A percentile compares a stretch with the other conserved stretches of the same genome.
phyloP scores from a whole-genome alignment of 1,139 yeast genomes.

The Pichia sp. region DNA sequence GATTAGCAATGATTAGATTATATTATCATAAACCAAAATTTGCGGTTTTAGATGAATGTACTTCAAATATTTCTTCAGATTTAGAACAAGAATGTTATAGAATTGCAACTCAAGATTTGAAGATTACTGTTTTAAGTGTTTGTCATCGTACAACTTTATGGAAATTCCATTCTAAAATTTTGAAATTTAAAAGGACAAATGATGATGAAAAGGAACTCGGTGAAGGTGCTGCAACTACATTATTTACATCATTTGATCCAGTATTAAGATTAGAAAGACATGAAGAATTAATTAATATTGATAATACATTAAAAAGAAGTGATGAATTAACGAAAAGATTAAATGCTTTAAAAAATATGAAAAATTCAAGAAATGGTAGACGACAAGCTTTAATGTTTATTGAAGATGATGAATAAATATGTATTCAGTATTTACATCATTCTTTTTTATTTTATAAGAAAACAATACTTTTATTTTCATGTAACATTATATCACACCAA shows the following conservation, averaged over 20 bases:
- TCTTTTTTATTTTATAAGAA: constrained; percentile 30
- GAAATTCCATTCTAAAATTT: constrained; percentile 80
- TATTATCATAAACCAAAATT: constrained; percentile 87
- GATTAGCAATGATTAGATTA: constrained; percentile 88
- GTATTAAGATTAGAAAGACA: constrained; percentile 26
- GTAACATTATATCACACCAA: constrained; percentile 49
- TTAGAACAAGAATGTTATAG: constrained; percentile 87
- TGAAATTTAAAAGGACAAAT: constrained; percentile 46
- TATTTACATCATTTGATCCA: constrained; percentile 29
- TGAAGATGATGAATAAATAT: constrained; percentile 18
- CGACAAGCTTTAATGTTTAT: constrained; percentile 20
- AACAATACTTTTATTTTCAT: constrained; percentile 42
- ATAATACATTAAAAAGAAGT: constrained; percentile 23
- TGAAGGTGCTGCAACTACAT: constrained; percentile 18
- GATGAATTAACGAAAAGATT: constrained; percentile 24
- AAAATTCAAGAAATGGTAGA: constrained; percentile 14
- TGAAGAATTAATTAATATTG: constrained; percentile 27
- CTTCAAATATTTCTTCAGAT: constrained; percentile 86
- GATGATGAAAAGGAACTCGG: constrained; percentile 4
- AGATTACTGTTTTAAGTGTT: constrained; percentile 80
- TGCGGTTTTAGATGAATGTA: constrained; percentile 93
- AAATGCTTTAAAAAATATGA: constrained; percentile 20
- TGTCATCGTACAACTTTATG: constrained; percentile 90
- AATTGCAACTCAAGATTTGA: constrained; percentile 66
- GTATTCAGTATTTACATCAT: not conserved